Conservation (phyloP, 108 stramenopile species). For the Cyclotella distinguenda region DNA sequence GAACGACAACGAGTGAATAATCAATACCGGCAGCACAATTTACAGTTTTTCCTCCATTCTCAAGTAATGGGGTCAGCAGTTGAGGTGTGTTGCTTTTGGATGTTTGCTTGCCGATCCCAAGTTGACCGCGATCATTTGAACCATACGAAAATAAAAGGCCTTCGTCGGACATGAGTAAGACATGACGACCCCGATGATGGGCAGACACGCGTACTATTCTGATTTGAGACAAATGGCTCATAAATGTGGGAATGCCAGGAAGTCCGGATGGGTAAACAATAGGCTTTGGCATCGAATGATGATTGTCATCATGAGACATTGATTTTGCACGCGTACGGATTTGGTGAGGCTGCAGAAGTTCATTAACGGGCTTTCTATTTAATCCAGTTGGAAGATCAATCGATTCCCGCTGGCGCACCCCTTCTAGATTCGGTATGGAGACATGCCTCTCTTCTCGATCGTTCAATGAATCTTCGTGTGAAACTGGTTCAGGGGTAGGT, state of each 20-base stretch:
- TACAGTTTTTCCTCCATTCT: constrained; percentile 83
- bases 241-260: constrained; percentile 74
- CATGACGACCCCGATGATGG: constrained; percentile 78
- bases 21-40: constrained; percentile 78
- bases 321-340: background rate
- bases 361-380: background rate
- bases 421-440: background rate
- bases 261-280: constrained; percentile 12
- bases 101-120: constrained; percentile 62
- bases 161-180: constrained; percentile 72
- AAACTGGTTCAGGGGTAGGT: constrained; percentile 25
- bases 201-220: constrained; percentile 71
- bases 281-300: background rate
- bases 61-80: constrained; percentile 75
- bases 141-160: constrained; percentile 81
- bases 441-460: background rate
- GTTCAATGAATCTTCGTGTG: background rate
- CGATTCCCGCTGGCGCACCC: background rate
- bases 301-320: background rate
- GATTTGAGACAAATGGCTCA: constrained; percentile 63
- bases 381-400: constrained; percentile 5
- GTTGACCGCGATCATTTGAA: constrained; percentile 73
- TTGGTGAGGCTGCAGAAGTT: background rate
- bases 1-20: constrained; percentile 75
- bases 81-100: constrained; percentile 44